Evolutionary conservation across 352 stramenopile genomes (phyloP).

Genomic region (Poterioochromonas sp.): DNA sequence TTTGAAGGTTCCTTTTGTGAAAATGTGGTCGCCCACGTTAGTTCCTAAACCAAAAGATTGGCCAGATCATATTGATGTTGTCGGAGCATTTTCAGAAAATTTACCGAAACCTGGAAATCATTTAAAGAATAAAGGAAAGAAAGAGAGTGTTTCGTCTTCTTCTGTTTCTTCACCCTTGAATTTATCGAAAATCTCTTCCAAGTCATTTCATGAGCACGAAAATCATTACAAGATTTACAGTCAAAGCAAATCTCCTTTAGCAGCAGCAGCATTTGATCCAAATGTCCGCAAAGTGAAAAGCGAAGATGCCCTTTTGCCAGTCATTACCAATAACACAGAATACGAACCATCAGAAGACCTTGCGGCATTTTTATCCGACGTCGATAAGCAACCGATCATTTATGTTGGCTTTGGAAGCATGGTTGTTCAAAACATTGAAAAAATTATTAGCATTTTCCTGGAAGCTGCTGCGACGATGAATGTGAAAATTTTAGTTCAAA

Average conservation of each 20-base stretch:
- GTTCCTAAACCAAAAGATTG: conserved; percentile 76
- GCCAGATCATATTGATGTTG: conserved; percentile 69
- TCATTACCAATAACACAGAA: conserved; percentile 38
- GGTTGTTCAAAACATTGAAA: conserved; percentile 62
- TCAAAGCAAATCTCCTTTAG: not conserved
- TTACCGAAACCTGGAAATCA: not conserved
- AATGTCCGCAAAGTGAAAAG: not conserved
- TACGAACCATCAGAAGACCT: conserved; percentile 53
- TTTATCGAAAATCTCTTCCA: not conserved
- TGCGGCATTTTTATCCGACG: conserved; percentile 60
- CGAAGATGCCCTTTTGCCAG: not conserved
- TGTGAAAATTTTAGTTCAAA: conserved; percentile 12
- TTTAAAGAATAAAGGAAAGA: not conserved
- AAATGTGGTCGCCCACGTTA: conserved; percentile 74
- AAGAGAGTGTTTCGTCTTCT: not conserved
- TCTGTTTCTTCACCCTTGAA: not conserved
- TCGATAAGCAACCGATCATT: conserved; percentile 60
- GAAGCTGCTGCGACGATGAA: not conserved
- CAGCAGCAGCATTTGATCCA: not conserved
- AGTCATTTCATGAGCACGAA: not conserved
- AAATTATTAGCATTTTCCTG: not conserved
- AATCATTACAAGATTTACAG: not conserved
- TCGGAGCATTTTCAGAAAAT: conserved; percentile 61
- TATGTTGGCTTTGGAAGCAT: conserved; percentile 88
- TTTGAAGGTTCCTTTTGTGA: conserved; percentile 61